Conservation (phyloP, 2,329 filamentous ascomycete genomes). For the Capronia americana region DNA sequence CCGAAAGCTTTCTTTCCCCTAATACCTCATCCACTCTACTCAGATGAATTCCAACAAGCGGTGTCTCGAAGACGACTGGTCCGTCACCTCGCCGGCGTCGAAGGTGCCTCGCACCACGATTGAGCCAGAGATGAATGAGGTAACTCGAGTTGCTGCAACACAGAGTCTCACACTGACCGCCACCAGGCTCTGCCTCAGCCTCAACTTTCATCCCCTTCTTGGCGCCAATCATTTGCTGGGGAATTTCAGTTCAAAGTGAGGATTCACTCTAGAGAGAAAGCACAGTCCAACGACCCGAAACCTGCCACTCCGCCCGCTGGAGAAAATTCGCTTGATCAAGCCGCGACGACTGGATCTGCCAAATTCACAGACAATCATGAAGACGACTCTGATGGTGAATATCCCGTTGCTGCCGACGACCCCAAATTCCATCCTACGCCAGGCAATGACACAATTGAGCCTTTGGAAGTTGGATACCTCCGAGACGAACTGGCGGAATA, state of each 20-base stretch:
- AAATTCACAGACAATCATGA: neutral
- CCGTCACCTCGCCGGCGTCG: neutral
- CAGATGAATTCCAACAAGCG: neutral
- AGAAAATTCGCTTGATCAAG: too few species aligned
- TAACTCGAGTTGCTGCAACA: neutral
- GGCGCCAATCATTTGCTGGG: neutral
- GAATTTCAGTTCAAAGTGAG: conserved; percentile 6
- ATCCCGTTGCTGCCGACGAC: neutral
- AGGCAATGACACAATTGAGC: neutral
- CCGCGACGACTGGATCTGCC: neutral
- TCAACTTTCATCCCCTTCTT: neutral
- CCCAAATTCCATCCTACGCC: neutral
- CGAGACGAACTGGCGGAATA: conserved; percentile 5
- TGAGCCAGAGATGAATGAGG: neutral
- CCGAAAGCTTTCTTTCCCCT: neutral
- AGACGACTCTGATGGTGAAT: neutral
- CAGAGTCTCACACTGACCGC: neutral
- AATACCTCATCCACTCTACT: neutral
- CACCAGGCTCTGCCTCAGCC: neutral
- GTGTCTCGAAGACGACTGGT: neutral
- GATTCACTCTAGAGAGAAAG: conserved; percentile 3
- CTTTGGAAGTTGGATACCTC: conserved; percentile 12
- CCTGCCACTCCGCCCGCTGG: neutral
- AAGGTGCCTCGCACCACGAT: neutral
- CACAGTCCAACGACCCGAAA: neutral